Base-by-base conservation (phyloP, 306 rosid species). In the Gastrolobium bilobum region DNA sequence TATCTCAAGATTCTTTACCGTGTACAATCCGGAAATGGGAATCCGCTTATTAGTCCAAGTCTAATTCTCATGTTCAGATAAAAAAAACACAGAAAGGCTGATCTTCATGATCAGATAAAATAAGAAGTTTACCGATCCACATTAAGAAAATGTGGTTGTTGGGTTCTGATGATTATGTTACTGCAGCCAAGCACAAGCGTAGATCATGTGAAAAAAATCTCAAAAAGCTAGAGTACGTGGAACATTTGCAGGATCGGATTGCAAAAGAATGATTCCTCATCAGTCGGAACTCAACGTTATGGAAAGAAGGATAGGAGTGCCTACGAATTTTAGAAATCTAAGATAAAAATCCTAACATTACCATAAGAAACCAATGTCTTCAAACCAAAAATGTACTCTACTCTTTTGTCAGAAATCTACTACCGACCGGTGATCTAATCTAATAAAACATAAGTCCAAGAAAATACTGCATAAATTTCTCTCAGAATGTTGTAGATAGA, bases 371-470 rank as follows among this genome's bases (percentile, higher is more conserved):
- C 66, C 39, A 54, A 63, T 35, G 40, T 68, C 39, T 38, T 64
- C 26, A 77, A 61, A 43, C 63, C 15, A 75, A 38, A 77, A 66
- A 15, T 71, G 10, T 6, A 78, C 75, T 10, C 30, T 15, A 4
- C 43, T 20, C 26, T 46, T 75, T 33, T 33, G 68, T 68, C 59
- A n/a, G 48, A 78, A 67, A 85, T 48, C 60, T 73, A 68, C 47
- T 31, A 52, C 66, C 5, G 37, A 54, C 52, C 59, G 68, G 57
- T 78, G 73, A 78, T 82, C 69, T 59, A 52, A 70, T 82, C 37
- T 53, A 60, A 42, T 52, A 62, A 33, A 34, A 15, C 59, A 6
- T 10, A 63, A 54, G 71, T 82, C 38, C 72, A 60, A 10, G 67
- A 35, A 7, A 68, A 62, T 40, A 14, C 31, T 73, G 67, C 10